Base-by-base conservation (phyloP, 2,329 filamentous ascomycete genomes). In the Hypoxylon sp. region DNA sequence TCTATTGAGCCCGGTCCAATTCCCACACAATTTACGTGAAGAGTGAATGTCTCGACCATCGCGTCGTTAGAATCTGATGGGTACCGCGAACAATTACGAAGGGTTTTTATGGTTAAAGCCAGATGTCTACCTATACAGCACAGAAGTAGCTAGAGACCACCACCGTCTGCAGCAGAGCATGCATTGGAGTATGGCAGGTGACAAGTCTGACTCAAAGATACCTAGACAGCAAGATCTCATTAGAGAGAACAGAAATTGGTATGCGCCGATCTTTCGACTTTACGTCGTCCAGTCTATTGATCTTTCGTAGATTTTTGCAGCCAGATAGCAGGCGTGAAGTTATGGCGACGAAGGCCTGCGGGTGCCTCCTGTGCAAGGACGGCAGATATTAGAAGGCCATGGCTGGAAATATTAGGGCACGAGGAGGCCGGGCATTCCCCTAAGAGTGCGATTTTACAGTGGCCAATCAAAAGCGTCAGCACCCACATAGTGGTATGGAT, bases 81-180 rank as follows among this genome's bases (percentile, higher is more conserved):
- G 11, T n/a, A 22, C 1, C 30, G 22, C 5, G 17, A 53, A 61
- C 61, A 70, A 40, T 20, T 44, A 13, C 31, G 42, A 4, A 67
- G 27, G 8, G 30, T 46, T 2, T 48, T 14, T 14, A 31, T 27
- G 11, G 27, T 55, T 10, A 70, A 50, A 11, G 17, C 46, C 2
- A 64, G 27, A 25, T 66, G 63, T 20, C 44, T 51, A 37, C n/a
- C 44, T 51, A 37, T 64, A 69, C 13, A 64, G 56, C 13, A 66
- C 49, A 11, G 67, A 25, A 25, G 49, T 51, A 14, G 35, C 63
- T 8, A 66, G 33, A n/a, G 6, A 2, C 11, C 50, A 56, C 63
- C 62, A 69, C 56, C 49, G 56, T 25, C 42, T 63, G 50, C 63
- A 69, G 48, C 58, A 60, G 7, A 56, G 63, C 3, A 33, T 30